A percentile compares a stretch with the other conserved stretches of the same genome.
Conservation (phyloP, 768 basidiomycete species). For the Boletus edulis region DNA sequence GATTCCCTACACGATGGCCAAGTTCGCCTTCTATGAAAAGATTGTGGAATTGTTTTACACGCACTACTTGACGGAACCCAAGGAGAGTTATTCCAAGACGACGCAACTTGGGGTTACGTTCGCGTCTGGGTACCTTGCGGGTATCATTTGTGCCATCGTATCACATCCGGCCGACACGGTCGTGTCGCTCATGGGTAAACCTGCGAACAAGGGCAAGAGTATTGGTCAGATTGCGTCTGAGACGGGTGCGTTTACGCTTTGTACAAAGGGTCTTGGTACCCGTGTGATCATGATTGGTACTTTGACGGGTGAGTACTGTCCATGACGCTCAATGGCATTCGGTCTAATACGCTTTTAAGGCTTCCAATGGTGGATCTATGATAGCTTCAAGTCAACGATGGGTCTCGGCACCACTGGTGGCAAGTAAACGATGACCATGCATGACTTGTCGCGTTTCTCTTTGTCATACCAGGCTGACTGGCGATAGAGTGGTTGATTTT, state of each 20-base stretch:
- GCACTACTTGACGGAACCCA: conserved; percentile 78
- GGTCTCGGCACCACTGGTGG: conserved; percentile 87
- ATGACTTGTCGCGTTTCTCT: background rate
- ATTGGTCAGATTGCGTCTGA: conserved; percentile 69
- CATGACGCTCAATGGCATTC: background rate
- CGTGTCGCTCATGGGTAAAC: conserved; percentile 92
- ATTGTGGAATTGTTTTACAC: conserved; percentile 87
- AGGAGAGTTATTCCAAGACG: conserved; percentile 72
- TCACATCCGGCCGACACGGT: conserved; percentile 95
- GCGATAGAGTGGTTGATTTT: conserved; percentile 5
- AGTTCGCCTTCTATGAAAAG: conserved; percentile 95
- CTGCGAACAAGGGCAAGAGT: conserved; percentile 77
- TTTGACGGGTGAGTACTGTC: conserved; percentile 37
- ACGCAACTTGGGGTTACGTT: conserved; percentile 91
- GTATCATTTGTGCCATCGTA: conserved; percentile 93
- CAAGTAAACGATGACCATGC: conserved; percentile 50
- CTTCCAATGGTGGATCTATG: conserved; percentile 96
- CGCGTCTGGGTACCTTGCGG: conserved; percentile 89
- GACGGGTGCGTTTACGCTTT: conserved; percentile 59
- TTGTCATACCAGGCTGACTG: conserved; percentile 5
- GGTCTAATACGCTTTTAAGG: conserved; percentile 36
- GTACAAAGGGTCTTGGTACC: conserved; percentile 85
- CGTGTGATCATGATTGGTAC: conserved; percentile 83
- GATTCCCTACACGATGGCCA: conserved; percentile 99
- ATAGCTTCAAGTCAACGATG: conserved; percentile 80